phyloP scores from a whole-genome alignment of 2,329 filamentous ascomycete species.

The Pseudogymnoascus sp. region DNA sequence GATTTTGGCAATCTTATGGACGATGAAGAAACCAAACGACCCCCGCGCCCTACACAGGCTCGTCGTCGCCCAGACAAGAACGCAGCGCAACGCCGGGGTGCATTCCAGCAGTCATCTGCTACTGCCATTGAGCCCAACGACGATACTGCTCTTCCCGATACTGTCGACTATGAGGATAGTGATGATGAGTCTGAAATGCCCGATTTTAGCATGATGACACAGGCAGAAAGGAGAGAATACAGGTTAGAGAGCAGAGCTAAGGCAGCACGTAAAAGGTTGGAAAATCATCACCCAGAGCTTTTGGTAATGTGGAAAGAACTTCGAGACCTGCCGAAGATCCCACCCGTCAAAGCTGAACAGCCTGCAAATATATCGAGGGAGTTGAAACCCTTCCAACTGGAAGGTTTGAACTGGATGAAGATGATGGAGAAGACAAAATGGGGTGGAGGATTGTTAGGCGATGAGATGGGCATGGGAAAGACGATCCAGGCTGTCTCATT shows the following conservation, averaged over 20 bases:
- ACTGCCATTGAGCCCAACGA: constrained; percentile 30
- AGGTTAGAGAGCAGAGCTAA: constrained; percentile 30
- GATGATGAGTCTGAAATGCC: neutral
- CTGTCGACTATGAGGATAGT: neutral
- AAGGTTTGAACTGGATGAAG: constrained; percentile 91
- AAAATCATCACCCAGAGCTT: constrained; percentile 69
- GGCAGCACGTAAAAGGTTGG: constrained; percentile 59
- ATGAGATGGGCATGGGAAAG: constrained; percentile 99
- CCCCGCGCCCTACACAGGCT: constrained; percentile 26
- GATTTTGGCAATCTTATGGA: neutral
- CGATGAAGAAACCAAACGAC: constrained; percentile 5
- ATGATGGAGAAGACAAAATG: constrained; percentile 80
- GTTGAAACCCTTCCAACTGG: constrained; percentile 87
- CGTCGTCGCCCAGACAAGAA: neutral
- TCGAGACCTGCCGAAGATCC: constrained; percentile 59
- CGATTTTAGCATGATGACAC: constrained; percentile 15
- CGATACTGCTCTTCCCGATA: constrained; percentile 12
- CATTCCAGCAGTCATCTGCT: neutral
- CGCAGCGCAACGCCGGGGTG: neutral
- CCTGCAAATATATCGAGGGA: constrained; percentile 72
- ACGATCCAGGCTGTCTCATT: constrained; percentile 97
- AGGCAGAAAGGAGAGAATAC: constrained; percentile 27
- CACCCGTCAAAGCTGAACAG: constrained; percentile 57
- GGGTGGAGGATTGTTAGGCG: constrained; percentile 83
- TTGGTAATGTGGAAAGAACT: constrained; percentile 79